Percentiles rank a stretch among this genome's conserved stretches.
phyloP scores from a whole-genome alignment of 441 rosid genomes.

The Raphanus hybrid region DNA sequence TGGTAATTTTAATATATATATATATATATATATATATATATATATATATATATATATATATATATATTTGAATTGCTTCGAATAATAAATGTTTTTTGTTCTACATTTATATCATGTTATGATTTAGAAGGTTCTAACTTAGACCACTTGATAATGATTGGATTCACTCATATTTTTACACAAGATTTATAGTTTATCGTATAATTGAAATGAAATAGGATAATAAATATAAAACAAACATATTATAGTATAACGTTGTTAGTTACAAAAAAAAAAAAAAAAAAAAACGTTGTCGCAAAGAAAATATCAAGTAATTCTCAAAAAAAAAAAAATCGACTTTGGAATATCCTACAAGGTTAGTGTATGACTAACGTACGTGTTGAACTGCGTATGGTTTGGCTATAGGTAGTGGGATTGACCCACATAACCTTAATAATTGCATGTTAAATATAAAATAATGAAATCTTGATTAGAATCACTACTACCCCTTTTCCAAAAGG shows the following conservation, averaged over 20 bases:
- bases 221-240: neutral
- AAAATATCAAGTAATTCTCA: conserved; percentile 3
- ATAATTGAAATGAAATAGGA: neutral
- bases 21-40: neutral
- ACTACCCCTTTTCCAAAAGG: conserved; percentile 28
- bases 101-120: neutral
- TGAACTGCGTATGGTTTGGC: conserved; percentile 22
- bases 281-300: neutral
- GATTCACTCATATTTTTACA: neutral
- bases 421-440: conserved; percentile 37
- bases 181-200: neutral
- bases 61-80: neutral
- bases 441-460: neutral
- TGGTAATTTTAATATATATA: neutral
- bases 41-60: neutral
- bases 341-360: conserved; percentile 5
- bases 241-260: neutral
- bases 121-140: neutral
- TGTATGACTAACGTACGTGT: conserved; percentile 36
- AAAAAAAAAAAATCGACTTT: neutral
- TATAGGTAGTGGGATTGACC: conserved; percentile 27
- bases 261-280: too few species aligned
- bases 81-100: neutral
- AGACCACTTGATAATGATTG: neutral
- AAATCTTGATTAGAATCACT: conserved; percentile 28